A percentile compares a stretch with the other conserved stretches of the same genome.
Evolutionary conservation across 257 asterid species (phyloP).

Genomic region (Ophiorrhiza pumila): DNA sequence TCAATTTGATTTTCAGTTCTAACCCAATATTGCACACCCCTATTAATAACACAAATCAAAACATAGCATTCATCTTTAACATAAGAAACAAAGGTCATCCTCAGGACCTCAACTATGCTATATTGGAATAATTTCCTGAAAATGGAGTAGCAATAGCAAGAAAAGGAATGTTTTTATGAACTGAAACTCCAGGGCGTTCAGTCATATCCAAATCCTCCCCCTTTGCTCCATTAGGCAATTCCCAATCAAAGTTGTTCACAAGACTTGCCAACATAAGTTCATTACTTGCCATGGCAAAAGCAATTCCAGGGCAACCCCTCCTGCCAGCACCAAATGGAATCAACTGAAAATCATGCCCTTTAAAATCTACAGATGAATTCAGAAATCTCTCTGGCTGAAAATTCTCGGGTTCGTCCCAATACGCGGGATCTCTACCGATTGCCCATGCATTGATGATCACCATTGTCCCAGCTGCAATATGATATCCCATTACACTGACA

Average conservation of each 20-base stretch:
- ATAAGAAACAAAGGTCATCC: no score
- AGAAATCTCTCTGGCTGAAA: constrained; percentile 23
- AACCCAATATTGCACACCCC: no score
- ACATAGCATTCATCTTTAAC: no score
- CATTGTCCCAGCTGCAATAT: constrained; percentile 13
- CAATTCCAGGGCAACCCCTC: constrained; percentile 37
- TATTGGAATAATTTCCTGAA: no score
- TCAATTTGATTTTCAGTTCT: no score
- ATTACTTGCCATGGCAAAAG: constrained; percentile 20
- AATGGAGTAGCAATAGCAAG: constrained; percentile 25
- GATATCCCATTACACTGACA: constrained; percentile 18
- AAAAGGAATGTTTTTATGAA: constrained; percentile 30
- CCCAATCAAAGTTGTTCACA: constrained; percentile 35
- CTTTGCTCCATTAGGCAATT: constrained; percentile 25
- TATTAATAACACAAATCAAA: no score
- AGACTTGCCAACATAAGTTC: constrained; percentile 35
- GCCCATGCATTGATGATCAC: constrained; percentile 21
- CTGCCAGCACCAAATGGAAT: constrained; percentile 48
- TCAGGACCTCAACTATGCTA: no score
- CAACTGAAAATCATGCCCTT: constrained; percentile 32
- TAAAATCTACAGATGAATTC: constrained; percentile 26
- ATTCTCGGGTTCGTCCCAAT: constrained; percentile 21
- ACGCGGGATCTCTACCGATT: constrained; percentile 15
- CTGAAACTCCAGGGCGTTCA: constrained; percentile 31
- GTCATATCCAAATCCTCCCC: constrained; percentile 38